Evolutionary conservation across 2,329 filamentous ascomycete genomes (phyloP), one percentile per base, ranked within the genome.

Genomic region (Thelonectria blattea): DNA sequence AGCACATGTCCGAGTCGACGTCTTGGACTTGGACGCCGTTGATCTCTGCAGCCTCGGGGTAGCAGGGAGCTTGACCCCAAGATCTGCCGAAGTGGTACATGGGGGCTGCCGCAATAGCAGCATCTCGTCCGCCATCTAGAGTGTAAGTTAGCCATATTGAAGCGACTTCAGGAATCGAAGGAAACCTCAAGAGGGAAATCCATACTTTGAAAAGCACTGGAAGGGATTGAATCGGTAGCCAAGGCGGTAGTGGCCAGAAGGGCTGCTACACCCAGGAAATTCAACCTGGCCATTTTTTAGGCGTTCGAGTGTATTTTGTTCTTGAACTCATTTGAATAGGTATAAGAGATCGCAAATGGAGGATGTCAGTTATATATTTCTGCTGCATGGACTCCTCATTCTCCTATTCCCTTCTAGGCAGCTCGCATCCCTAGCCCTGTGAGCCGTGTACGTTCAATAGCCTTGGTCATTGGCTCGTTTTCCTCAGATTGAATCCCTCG

Each of bases 11-110:
- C 3, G 56, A 59, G 45, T 59, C 37, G 18, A 45, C 50, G 2
- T 43, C 56, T 12, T 59, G 24, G 2, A 46, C 27, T 12, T 59
- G 56, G 3, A 42, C 34, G 15, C 45, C 56, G n/a, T 46, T 48
- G 41, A 37, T 17, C 22, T 59, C 56, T 5, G 50, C 56, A 12
- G 43, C 56, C 37, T 54, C 56, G 6, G 56, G 56, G 17, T 59
- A 59, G 45, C 56, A 59, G 34, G 56, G 56, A 2, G 46, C 41
- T 8, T 50, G 56, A 24, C 17, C 45, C 56, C 56, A 59, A 9
- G 56, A 59, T 5, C 56, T 50, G 4, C 56, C 50, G 8, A 59
- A 54, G 14, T 59, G 56, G 27, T 59, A 54, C 50, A 59, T 59
- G 9, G 56, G 56, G 2, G 56, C 56, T n/a, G 56, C 50, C 8